phyloP scores from a whole-genome alignment of 345 rosid genomes.

The Citrus maxima region DNA sequence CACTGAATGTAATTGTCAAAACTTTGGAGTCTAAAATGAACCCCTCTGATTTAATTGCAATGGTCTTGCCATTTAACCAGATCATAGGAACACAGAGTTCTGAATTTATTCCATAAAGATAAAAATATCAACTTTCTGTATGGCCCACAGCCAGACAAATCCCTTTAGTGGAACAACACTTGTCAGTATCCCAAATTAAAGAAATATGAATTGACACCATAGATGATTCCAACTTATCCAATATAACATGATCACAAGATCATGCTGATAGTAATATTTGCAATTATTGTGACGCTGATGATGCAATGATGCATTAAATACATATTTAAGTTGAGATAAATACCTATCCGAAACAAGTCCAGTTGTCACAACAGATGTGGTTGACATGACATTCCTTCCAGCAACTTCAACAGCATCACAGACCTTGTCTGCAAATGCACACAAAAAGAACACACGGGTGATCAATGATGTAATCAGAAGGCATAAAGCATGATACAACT shows the following conservation, averaged over 20 bases:
- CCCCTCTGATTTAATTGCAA: too few species aligned
- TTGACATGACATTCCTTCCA: conserved; percentile 89
- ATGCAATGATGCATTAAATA: not conserved
- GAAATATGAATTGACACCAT: not conserved
- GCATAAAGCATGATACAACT: not conserved
- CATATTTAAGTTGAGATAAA: not conserved
- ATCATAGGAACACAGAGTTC: not conserved
- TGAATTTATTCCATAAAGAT: not conserved
- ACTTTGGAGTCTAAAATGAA: not conserved
- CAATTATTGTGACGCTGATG: not conserved
- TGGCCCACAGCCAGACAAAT: not conserved
- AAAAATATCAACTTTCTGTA: not conserved
- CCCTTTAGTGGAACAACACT: not conserved
- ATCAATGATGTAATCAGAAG: not conserved
- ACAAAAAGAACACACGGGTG: not conserved
- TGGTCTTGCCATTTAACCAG: not conserved
- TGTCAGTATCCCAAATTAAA: not conserved
- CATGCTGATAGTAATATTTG: not conserved
- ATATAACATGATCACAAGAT: not conserved
- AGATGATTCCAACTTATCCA: conserved; percentile 11
- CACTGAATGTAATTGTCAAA: not conserved
- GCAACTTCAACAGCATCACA: conserved; percentile 94
- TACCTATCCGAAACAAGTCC: conserved; percentile 80
- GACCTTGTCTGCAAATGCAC: conserved; percentile 50
- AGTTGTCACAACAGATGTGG: conserved; percentile 79